Evolutionary conservation across 495 filamentous ascomycete species (phyloP).

Genomic region (Viridothelium virens): DNA sequence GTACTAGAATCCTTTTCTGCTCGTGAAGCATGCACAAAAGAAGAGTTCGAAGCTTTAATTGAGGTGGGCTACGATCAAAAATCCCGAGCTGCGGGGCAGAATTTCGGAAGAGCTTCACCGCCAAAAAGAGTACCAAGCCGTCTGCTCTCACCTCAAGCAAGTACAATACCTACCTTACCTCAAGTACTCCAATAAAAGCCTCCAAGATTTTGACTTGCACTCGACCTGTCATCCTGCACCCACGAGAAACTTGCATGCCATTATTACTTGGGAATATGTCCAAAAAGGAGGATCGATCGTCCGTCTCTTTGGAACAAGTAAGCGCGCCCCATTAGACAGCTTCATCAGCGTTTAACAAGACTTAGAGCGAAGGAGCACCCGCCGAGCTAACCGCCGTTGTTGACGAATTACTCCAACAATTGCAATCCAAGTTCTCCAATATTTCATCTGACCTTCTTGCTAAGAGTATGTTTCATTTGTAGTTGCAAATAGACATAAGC

Average conservation of each 20-base stretch:
- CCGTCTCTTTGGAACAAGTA: background rate
- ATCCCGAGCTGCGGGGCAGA: conserved; percentile 1
- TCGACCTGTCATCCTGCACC: background rate
- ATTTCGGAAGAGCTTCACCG: conserved; percentile 10
- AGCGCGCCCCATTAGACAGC: background rate
- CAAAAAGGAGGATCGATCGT: background rate
- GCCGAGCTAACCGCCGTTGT: conserved; percentile 68
- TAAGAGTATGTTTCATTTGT: conserved; percentile 58
- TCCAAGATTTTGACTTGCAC: background rate
- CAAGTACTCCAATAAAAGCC: too few relatives aligned
- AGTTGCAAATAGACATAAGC: conserved; percentile 5
- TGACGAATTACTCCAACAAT: conserved; percentile 74
- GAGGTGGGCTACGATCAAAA: background rate
- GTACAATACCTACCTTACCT: too few relatives aligned
- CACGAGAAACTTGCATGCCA: background rate
- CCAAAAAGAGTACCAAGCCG: background rate
- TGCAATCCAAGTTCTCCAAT: conserved; percentile 74
- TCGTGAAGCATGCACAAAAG: background rate
- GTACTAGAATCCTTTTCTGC: too few relatives aligned
- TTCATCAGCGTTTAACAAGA: background rate
- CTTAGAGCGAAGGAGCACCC: conserved; percentile 16
- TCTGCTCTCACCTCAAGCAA: too few relatives aligned
- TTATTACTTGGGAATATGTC: background rate
- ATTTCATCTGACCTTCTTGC: conserved; percentile 78
- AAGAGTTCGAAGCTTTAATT: background rate